These are phyloP conservation scores for Phytophthora kernoviae DNA, from an alignment of 352 stramenopile species.

Conservation along the genomic window DNA sequence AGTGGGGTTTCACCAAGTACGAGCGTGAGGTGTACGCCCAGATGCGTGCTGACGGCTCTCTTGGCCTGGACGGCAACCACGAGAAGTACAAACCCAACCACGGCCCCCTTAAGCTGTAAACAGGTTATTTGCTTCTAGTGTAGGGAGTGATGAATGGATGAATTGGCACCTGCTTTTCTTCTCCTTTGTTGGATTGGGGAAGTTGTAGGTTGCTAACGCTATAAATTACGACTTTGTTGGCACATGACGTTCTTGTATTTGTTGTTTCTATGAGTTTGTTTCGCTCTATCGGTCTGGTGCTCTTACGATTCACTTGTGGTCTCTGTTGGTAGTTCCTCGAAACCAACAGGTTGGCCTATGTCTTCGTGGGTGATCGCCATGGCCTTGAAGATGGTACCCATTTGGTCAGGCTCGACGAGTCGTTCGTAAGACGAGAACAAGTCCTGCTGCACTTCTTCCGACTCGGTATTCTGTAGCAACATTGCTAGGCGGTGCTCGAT, in stretches of 20 bases:
- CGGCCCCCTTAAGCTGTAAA: constrained; percentile 75
- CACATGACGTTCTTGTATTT: constrained; percentile 17
- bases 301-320: constrained; percentile 7
- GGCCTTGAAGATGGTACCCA: constrained; percentile 95
- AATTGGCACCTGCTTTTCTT: constrained; percentile 21
- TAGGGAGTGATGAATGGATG: constrained; percentile 14
- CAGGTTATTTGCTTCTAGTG: constrained; percentile 4
- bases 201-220: constrained; percentile 34
- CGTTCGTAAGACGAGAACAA: constrained; percentile 93
- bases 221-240: constrained; percentile 56
- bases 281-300: neutral
- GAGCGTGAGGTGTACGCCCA: constrained; percentile 97
- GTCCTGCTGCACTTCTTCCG: constrained; percentile 82
- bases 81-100: constrained; percentile 96
- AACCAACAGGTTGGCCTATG: constrained; percentile 66
- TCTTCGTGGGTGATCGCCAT: constrained; percentile 83
- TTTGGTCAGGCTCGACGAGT: constrained; percentile 91
- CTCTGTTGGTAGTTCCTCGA: constrained; percentile 37
- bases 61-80: constrained; percentile 97
- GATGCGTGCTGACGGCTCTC: constrained; percentile 94
- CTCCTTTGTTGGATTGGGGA: constrained; percentile 8
- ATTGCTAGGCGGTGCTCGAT: constrained; percentile 92
- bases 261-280: constrained; percentile 12
- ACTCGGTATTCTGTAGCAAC: constrained; percentile 87
- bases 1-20: constrained; percentile 99